phyloP scores from a whole-genome alignment of 352 stramenopile genomes.

The Phytophthora foliorum region DNA sequence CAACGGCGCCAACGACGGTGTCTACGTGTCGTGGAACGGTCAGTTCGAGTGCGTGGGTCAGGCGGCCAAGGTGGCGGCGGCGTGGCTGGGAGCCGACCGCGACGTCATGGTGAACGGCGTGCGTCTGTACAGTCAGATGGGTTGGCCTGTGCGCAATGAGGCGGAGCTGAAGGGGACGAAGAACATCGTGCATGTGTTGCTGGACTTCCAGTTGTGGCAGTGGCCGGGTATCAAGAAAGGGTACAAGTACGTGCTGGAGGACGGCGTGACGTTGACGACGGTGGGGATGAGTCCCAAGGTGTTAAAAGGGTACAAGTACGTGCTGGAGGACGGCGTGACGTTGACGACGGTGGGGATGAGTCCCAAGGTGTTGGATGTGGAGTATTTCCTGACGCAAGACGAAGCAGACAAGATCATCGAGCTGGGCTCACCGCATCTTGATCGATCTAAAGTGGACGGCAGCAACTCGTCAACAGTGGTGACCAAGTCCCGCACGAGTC shows the following conservation, averaged over 20 bases:
- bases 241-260: constrained; percentile 76
- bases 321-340: constrained; percentile 73
- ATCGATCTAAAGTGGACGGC: constrained; percentile 78
- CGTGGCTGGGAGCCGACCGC: constrained; percentile 71
- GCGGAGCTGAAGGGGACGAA: constrained; percentile 59
- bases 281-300: constrained; percentile 79
- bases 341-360: constrained; percentile 74
- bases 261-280: constrained; percentile 77
- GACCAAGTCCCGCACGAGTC: constrained; percentile 73
- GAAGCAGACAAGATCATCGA: constrained; percentile 73
- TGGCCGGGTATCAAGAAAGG: constrained; percentile 88
- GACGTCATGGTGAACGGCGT: constrained; percentile 78
- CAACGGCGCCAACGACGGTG: constrained; percentile 81
- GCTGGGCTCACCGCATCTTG: constrained; percentile 55
- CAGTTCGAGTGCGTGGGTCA: constrained; percentile 67
- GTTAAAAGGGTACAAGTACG: constrained; percentile 80
- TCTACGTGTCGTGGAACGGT: constrained; percentile 86
- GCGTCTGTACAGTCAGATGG: constrained; percentile 80
- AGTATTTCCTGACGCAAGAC: constrained; percentile 66
- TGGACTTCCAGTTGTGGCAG: constrained; percentile 88
- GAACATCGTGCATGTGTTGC: constrained; percentile 77
- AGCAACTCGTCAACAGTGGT: constrained; percentile 73
- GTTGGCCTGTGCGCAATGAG: constrained; percentile 58
- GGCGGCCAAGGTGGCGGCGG: constrained; percentile 55
- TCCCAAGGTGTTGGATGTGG: constrained; percentile 82